Base-by-base conservation (phyloP, 2,329 filamentous ascomycete species). In the Ceratocystis variospora region DNA sequence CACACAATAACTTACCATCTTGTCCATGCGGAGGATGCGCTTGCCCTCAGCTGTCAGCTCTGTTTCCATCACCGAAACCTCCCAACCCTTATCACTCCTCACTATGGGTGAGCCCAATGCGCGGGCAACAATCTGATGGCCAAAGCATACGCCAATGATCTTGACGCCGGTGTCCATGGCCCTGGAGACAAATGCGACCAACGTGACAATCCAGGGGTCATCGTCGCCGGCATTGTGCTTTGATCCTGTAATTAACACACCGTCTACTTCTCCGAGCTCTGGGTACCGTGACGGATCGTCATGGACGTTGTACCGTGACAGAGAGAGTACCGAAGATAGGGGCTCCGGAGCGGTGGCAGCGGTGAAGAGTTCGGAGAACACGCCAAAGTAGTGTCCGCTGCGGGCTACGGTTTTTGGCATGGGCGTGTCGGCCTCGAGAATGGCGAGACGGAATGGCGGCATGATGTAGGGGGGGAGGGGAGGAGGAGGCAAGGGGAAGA, bases 371-470 rank as follows among this genome's bases (percentile, higher is more conserved):
- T 80, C 72, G 19, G 77, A 80, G 76, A 90, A 90, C 68, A 90
- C 81, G 69, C 84, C 86, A 69, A 85, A 83, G 76, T 96, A 96
- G 68, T 81, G 80, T 63, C 84, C 83, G 75, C 88, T 91, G 71
- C 83, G 83, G 66, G 80, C 80, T 65, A 82, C 77, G 46, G 87
- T 83, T 55, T 81, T 76, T 1, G 84, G 81, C 62, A 88, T 79
- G 0, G 90, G 90, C 1, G 83, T 88, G 76, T 96, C 93, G 78
- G 89, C 87, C 79, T 96, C 90, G 70, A 97, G 85, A 71, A 97
- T 82, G 61, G 92, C 91, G 75, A 96, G 87, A 66, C 89, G 87
- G 70, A 93, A 77, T 37, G 83, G 83, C n/a, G 71, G 10, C 67
- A 68, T 68, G 28, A 8, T 45, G 28, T 6, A 31, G 31, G 62